These are phyloP conservation scores for Saccharomycopsis schoenii DNA, from an alignment of 805 yeast genomes.

Conservation along the genomic window DNA sequence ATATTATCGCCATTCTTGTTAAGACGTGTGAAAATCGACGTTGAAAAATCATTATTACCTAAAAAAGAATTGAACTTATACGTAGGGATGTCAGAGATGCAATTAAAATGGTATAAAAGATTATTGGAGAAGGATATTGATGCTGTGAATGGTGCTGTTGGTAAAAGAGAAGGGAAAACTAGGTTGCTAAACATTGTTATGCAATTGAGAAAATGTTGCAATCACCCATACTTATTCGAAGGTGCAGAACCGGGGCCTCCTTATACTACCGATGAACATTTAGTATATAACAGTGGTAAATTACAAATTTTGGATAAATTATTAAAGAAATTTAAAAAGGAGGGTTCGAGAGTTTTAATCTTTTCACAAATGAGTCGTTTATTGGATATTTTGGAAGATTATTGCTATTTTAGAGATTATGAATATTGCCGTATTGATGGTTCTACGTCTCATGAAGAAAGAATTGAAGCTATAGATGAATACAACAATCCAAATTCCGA, in stretches of 20 bases:
- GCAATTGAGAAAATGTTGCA: constrained; percentile 95
- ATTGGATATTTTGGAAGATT: constrained; percentile 84
- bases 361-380: constrained; percentile 92
- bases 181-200: constrained; percentile 86
- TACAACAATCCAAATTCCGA: constrained; percentile 74
- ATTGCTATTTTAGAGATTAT: constrained; percentile 74
- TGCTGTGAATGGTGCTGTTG: constrained; percentile 94
- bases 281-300: constrained; percentile 83
- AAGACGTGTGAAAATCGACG: constrained; percentile 87
- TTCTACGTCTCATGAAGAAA: constrained; percentile 83
- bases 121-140: constrained; percentile 87
- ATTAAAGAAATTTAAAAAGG: constrained; percentile 54
- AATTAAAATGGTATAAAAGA: constrained; percentile 81
- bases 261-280: constrained; percentile 88
- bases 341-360: constrained; percentile 84
- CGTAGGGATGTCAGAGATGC: constrained; percentile 95
- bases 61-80: constrained; percentile 85
- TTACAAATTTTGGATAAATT: constrained; percentile 82
- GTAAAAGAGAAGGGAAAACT: constrained; percentile 88
- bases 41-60: constrained; percentile 82
- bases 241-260: constrained; percentile 99
- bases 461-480: constrained; percentile 87
- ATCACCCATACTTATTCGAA: constrained; percentile 93
- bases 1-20: constrained; percentile 80
- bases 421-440: constrained; percentile 92